Percentiles rank a stretch among this genome's conserved stretches.
phyloP scores from a whole-genome alignment of 768 basidiomycete genomes.

The Harrya chromipes region DNA sequence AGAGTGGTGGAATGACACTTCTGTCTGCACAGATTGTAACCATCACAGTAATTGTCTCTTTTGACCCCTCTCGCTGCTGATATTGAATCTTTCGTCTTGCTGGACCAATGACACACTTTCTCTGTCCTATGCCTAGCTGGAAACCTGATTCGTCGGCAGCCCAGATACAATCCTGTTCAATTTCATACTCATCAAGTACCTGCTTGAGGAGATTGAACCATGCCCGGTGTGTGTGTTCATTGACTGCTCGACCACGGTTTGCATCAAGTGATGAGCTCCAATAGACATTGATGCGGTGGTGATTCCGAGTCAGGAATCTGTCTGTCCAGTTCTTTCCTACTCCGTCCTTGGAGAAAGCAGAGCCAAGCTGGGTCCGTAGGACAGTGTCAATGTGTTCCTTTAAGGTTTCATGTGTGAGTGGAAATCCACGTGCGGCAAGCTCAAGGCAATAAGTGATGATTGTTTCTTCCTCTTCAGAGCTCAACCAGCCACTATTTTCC shows the following conservation, averaged over 20 bases:
- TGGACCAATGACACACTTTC: conserved; percentile 4
- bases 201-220: conserved; percentile 35
- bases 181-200: conserved; percentile 5
- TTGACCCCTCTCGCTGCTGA: conserved; percentile 16
- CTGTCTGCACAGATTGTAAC: conserved; percentile 44
- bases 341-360: neutral
- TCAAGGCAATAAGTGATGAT: no score
- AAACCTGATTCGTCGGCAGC: conserved; percentile 20
- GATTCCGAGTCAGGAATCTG: neutral
- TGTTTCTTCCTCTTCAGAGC: no score
- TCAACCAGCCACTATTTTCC: no score
- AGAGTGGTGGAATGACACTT: conserved; percentile 32
- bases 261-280: neutral
- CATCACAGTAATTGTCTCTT: conserved; percentile 29
- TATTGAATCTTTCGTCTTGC: conserved; percentile 10
- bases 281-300: neutral
- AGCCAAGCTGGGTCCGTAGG: no score
- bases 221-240: conserved; percentile 32
- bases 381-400: no score
- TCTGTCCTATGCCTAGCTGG: conserved; percentile 1
- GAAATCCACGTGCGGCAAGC: no score
- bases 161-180: conserved; percentile 11
- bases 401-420: no score
- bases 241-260: conserved; percentile 32
- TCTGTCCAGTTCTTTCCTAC: neutral